phyloP scores from a whole-genome alignment of 2,329 filamentous ascomycete genomes.

The Cordyceps cicadae region DNA sequence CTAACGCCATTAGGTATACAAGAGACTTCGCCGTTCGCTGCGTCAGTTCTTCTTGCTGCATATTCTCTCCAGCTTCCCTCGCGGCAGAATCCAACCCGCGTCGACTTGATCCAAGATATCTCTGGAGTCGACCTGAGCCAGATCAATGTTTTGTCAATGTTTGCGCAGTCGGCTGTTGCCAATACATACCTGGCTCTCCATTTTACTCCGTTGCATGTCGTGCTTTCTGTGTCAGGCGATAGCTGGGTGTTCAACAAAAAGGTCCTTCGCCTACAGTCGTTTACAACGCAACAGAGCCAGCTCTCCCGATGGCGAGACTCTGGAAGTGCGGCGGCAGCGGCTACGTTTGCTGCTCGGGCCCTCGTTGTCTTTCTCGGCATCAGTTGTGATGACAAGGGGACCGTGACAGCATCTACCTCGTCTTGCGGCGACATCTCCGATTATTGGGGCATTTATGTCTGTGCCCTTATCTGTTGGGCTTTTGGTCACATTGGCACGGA shows the following conservation, averaged over 20 bases:
- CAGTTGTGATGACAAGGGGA: neutral
- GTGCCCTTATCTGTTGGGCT: slow-evolving; percentile 52
- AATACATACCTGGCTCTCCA: slow-evolving; percentile 50
- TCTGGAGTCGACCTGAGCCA: slow-evolving; percentile 18
- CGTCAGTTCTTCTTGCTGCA: slow-evolving; percentile 31
- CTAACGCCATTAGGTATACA: slow-evolving; percentile 30
- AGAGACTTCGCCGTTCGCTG: slow-evolving; percentile 30
- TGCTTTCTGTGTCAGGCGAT: slow-evolving; percentile 50
- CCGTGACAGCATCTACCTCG: slow-evolving; percentile 12
- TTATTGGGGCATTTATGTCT: slow-evolving; percentile 50
- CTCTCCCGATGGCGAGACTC: slow-evolving; percentile 40
- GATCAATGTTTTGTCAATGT: slow-evolving; percentile 27
- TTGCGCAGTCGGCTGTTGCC: slow-evolving; percentile 36
- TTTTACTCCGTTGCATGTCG: slow-evolving; percentile 48
- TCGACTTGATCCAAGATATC: slow-evolving; percentile 19
- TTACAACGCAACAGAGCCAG: slow-evolving; percentile 37
- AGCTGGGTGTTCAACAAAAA: slow-evolving; percentile 52
- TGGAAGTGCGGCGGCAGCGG: slow-evolving; percentile 36
- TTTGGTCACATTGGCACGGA: slow-evolving; percentile 31
- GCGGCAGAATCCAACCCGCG: slow-evolving; percentile 22
- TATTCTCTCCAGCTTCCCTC: slow-evolving; percentile 31
- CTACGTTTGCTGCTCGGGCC: slow-evolving; percentile 43
- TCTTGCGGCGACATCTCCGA: slow-evolving; percentile 35
- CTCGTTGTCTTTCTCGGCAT: slow-evolving; percentile 37
- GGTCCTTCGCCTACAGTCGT: slow-evolving; percentile 34